phyloP scores from a whole-genome alignment of 371 early-diverging fungal species.

The Umbelopsis sp. region DNA sequence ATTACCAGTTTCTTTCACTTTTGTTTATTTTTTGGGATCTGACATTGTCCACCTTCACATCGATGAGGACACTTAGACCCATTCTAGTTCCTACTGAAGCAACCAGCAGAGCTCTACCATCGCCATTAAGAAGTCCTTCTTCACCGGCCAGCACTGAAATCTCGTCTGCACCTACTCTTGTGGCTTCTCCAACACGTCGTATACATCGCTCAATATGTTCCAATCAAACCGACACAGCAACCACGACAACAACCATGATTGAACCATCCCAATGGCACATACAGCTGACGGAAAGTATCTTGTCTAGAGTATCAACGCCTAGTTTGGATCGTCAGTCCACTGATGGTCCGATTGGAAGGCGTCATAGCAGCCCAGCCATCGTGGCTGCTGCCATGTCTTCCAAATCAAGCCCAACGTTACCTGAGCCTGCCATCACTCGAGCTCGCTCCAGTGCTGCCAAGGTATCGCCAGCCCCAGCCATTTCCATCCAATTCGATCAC shows the following conservation, averaged over 20 bases:
- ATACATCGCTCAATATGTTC: constrained; percentile 3
- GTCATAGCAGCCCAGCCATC: neutral
- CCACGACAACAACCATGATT: neutral
- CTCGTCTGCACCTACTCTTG: neutral
- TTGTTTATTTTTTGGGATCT: neutral
- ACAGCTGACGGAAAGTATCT: constrained; percentile 6
- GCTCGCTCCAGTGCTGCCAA: neutral
- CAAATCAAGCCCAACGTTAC: neutral
- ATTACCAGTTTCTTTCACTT: neutral
- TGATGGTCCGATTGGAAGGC: neutral
- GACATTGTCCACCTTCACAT: neutral
- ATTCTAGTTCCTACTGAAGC: neutral
- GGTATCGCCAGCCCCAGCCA: constrained; percentile 1
- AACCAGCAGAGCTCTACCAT: neutral
- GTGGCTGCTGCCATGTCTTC: neutral
- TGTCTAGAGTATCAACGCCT: constrained; percentile 7
- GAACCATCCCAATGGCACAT: constrained; percentile 4
- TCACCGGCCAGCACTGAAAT: neutral
- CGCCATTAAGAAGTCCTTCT: neutral
- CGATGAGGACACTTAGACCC: neutral
- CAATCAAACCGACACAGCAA: neutral
- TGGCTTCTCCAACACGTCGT: neutral
- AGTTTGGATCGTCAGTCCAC: neutral
- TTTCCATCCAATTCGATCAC: constrained; percentile 4
- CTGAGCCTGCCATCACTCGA: neutral